Base-by-base conservation (phyloP, 495 filamentous ascomycete species). In the Podospora sp. region DNA sequence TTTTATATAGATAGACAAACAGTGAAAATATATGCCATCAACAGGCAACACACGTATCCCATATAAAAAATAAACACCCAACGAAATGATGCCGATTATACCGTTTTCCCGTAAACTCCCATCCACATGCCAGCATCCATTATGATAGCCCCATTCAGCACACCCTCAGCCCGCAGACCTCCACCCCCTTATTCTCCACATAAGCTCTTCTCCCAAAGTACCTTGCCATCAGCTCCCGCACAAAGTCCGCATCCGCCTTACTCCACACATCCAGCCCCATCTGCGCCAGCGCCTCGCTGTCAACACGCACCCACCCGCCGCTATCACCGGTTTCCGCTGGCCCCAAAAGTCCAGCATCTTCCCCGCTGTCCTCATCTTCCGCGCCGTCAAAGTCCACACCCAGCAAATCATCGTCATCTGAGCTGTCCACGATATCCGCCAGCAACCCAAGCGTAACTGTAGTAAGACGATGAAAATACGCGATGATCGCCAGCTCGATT, bases 261-360 rank as follows among this genome's bases (percentile, higher is more conserved):
- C 91, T 96, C 93, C 93, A 97, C 0, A 89, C 83, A 73, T 97
- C 93, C 27, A 97, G 84, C 0, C 93, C 92, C 90, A 96, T 93
- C 56, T 87, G 80, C 58, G 82, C 81, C 71, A 97, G 82, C 67
- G 93, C 92, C 24, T 92, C 89, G 56, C 86, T 86, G 24, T 82
- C 86, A 36, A 94, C 81, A 2, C 79, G 78, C 6, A 93, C 78
- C 40, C 81, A 80, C 0, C 83, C 75, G 6, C 74, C 75, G 46
- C 59, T 71, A 27, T 72, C 67, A 50, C 72, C 77, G 29, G 70
- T 79, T 51, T 68, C 64, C 16, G 68, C 65, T 18, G 25, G 60
- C 33, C 55, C 65, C 40, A 69, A 75, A 69, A 75, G 65, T 67
- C 63, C 65, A 68, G 33, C 68, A 3, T 73, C 76, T 11, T 63